A percentile compares a stretch with the other conserved stretches of the same genome.
Evolutionary conservation across 1,284 basidiomycete genomes (phyloP).

Genomic region (Ganoderma lucidum): DNA sequence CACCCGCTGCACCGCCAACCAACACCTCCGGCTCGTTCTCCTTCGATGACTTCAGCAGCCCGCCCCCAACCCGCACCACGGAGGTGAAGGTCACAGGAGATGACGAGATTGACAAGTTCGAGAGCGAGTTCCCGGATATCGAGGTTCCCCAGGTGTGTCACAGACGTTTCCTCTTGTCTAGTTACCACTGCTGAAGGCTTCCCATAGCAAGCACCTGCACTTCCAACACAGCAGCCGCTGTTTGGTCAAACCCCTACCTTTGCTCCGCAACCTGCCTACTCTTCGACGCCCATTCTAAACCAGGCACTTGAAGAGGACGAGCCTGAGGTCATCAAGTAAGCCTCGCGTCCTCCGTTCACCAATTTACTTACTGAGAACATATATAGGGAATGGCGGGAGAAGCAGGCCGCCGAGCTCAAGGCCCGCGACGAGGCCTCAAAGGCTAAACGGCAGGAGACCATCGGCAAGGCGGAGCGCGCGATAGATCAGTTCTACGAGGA

Average conservation of each 20-base stretch:
- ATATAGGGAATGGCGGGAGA: conserved; percentile 85
- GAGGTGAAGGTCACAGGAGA: conserved; percentile 86
- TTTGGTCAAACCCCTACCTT: conserved; percentile 63
- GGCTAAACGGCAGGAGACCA: conserved; percentile 85
- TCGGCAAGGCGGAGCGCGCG: conserved; percentile 88
- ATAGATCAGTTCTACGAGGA: conserved; percentile 98
- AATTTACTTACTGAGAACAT: not conserved
- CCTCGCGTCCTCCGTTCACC: not conserved
- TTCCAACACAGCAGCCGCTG: conserved; percentile 43
- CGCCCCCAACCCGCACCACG: conserved; percentile 50
- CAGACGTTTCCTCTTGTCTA: not conserved
- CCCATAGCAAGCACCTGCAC: conserved; percentile 11
- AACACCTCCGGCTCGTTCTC: conserved; percentile 55
- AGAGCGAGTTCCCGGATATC: conserved; percentile 92
- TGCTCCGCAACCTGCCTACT: conserved; percentile 74
- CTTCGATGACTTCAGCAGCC: conserved; percentile 69
- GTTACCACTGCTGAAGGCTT: not conserved
- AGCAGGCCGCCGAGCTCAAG: conserved; percentile 88
- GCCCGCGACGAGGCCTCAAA: conserved; percentile 82
- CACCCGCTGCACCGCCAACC: conserved; percentile 40
- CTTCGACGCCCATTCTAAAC: conserved; percentile 77
- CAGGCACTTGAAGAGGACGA: conserved; percentile 83
- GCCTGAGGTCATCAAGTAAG: conserved; percentile 87
- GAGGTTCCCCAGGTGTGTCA: conserved; percentile 63
- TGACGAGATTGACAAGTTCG: conserved; percentile 90